Evolutionary conservation across 805 yeast genomes (phyloP).

Genomic region (Ogataea neopini): DNA sequence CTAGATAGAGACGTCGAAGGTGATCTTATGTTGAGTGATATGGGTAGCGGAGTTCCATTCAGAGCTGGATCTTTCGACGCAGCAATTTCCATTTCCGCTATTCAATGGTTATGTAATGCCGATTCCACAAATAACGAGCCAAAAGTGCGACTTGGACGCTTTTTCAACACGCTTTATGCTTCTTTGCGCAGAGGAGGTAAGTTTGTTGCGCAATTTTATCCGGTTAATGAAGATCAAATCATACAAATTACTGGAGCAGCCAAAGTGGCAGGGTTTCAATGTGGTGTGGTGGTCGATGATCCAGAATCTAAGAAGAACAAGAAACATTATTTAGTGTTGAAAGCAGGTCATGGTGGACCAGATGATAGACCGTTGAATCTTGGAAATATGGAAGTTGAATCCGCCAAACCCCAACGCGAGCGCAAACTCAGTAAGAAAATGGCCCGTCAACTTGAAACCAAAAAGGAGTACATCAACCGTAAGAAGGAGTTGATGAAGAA

Average conservation of each 20-base stretch:
- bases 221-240: constrained; percentile 83
- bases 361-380: constrained; percentile 73
- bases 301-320: constrained; percentile 90
- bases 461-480: constrained; percentile 78
- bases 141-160: constrained; percentile 70
- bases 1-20: constrained; percentile 92
- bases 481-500: constrained; percentile 93
- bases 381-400: constrained; percentile 79
- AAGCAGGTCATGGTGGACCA: constrained; percentile 83
- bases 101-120: constrained; percentile 98
- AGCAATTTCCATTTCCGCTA: constrained; percentile 90
- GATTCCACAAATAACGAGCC: constrained; percentile 85
- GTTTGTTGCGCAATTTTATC: constrained; percentile 96
- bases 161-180: constrained; percentile 87
- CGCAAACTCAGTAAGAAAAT: constrained; percentile 47
- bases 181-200: constrained; percentile 91
- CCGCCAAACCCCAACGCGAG: constrained; percentile 40
- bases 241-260: constrained; percentile 81
- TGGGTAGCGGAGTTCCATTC: constrained; percentile 93
- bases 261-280: constrained; percentile 91
- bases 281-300: constrained; percentile 92
- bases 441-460: constrained; percentile 63
- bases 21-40: constrained; percentile 86
- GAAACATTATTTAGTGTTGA: constrained; percentile 85
- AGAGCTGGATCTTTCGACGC: constrained; percentile 97